phyloP scores from a whole-genome alignment of 345 rosid species.

The Lumnitzera racemosa region DNA sequence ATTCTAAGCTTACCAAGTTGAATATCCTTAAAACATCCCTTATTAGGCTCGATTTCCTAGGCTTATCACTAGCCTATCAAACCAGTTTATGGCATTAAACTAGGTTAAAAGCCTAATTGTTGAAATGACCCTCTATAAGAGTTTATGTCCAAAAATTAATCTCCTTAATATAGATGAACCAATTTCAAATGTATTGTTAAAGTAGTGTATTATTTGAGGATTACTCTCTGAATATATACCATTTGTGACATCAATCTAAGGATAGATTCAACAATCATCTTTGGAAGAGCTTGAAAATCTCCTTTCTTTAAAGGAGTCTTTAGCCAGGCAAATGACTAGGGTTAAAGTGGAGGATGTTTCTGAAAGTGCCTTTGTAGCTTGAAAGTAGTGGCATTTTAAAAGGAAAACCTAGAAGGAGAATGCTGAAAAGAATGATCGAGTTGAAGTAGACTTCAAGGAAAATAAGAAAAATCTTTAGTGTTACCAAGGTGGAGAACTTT shows the following conservation, averaged over 20 bases:
- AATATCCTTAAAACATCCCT: too few relatives aligned
- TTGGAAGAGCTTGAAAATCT: slow-evolving; percentile 11
- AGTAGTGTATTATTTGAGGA: slow-evolving; percentile 2
- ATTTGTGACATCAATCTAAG: neutral
- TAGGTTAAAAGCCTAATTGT: too few relatives aligned
- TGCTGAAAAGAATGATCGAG: neutral
- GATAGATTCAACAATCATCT: slow-evolving; percentile 11
- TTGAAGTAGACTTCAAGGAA: neutral
- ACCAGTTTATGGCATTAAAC: too few relatives aligned
- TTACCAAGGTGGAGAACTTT: neutral
- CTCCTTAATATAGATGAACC: slow-evolving; percentile 2
- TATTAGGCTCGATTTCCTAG: too few relatives aligned
- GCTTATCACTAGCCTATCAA: too few relatives aligned
- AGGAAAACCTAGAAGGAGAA: neutral
- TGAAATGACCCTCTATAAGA: too few relatives aligned
- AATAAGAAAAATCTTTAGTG: neutral
- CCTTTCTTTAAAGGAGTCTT: neutral
- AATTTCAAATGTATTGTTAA: slow-evolving; percentile 5
- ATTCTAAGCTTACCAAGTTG: too few relatives aligned
- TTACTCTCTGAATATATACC: neutral
- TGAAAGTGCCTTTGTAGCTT: neutral
- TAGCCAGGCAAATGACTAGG: slow-evolving; percentile 4
- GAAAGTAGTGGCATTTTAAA: neutral
- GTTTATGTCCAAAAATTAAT: neutral
- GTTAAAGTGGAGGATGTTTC: too few relatives aligned